Conservation (phyloP, 139 green algal genomes). For the Chlamydomonas incerta region DNA sequence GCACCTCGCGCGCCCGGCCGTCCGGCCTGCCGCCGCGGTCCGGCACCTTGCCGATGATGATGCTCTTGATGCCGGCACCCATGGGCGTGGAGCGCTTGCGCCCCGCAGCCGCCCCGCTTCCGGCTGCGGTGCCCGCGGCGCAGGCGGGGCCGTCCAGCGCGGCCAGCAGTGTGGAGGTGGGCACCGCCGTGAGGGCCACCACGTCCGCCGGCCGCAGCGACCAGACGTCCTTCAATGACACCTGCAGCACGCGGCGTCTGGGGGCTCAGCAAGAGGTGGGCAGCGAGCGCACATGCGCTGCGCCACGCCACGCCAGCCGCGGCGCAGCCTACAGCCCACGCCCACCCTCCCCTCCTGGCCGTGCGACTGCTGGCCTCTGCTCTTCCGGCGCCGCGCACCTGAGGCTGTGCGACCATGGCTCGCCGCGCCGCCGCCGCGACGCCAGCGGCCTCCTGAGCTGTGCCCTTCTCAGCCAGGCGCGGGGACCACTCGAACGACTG, state of each 20-base stretch:
- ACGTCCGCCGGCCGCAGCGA: constrained; percentile 17
- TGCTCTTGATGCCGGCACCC: constrained; percentile 4
- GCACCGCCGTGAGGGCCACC: neutral
- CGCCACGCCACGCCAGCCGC: no score
- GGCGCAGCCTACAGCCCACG: no score
- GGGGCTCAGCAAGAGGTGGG: no score
- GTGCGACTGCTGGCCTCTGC: neutral
- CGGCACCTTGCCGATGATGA: constrained; percentile 40
- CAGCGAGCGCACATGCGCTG: no score
- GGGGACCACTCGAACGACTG: constrained; percentile 44
- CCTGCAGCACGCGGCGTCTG: no score
- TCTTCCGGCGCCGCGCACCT: neutral
- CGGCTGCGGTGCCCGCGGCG: neutral
- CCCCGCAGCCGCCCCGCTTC: neutral
- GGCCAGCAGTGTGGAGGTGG: constrained; percentile 22
- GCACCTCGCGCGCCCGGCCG: neutral
- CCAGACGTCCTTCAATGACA: constrained; percentile 30
- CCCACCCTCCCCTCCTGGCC: neutral
- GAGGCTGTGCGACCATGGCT: neutral
- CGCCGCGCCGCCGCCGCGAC: constrained; percentile 22
- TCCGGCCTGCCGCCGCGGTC: constrained; percentile 42
- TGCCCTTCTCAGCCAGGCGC: constrained; percentile 37
- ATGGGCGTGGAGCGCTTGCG: constrained; percentile 28
- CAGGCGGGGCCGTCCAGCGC: neutral
- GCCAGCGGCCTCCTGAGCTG: constrained; percentile 10